These are phyloP conservation scores for Hyphopichia pseudoburtonii DNA, from an alignment of 1,139 yeast species.

Conservation along the genomic window DNA sequence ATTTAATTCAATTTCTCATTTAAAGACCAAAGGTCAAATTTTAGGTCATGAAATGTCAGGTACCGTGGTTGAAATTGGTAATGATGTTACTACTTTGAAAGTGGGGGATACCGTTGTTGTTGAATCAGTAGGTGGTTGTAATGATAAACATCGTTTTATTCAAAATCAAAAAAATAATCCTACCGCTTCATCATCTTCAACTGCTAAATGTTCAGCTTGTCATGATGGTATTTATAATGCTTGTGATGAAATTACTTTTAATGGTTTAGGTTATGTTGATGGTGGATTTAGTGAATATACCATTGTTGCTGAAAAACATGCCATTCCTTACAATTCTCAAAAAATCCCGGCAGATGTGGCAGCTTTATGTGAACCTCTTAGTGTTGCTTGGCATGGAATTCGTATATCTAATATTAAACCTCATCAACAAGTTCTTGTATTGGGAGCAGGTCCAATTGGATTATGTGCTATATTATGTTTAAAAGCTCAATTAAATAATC, in stretches of 20 bases:
- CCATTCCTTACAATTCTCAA: constrained; percentile 43
- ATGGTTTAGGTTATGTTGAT: constrained; percentile 49
- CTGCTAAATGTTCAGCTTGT: constrained; percentile 42
- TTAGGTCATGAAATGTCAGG: constrained; percentile 60
- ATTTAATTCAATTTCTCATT: constrained; percentile 21
- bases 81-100: constrained; percentile 20
- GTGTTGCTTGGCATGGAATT: constrained; percentile 63
- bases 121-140: constrained; percentile 48
- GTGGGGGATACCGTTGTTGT: constrained; percentile 36
- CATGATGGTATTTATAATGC: constrained; percentile 45
- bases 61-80: constrained; percentile 31
- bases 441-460: constrained; percentile 69
- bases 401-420: constrained; percentile 40
- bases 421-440: constrained; percentile 42
- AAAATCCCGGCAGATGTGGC: constrained; percentile 51
- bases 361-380: constrained; percentile 55
- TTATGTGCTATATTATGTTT: constrained; percentile 55
- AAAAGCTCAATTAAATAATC: constrained; percentile 41
- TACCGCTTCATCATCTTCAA: neutral
- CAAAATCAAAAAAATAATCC: neutral
- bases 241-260: constrained; percentile 41
- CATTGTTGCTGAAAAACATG: constrained; percentile 47
- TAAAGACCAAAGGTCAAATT: constrained; percentile 18
- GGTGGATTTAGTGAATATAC: constrained; percentile 55
- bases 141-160: constrained; percentile 20